These are phyloP conservation scores for Calycina marina DNA, from an alignment of 2,329 filamentous ascomycete genomes.

Conservation along the genomic window DNA sequence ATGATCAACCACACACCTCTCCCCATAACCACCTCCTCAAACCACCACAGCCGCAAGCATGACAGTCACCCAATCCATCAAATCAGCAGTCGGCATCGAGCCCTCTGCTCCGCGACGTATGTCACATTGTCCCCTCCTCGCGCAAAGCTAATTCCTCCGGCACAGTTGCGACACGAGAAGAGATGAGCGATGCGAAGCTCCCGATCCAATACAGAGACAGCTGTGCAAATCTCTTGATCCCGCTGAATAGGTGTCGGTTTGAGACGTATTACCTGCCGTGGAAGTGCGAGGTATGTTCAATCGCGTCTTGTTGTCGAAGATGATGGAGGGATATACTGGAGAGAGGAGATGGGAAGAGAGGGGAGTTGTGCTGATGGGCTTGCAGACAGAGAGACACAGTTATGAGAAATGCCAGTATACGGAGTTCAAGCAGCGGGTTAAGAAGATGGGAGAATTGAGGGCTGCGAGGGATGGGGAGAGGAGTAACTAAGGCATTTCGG, in stretches of 20 bases:
- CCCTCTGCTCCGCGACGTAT: slow-evolving; percentile 18
- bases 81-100: slow-evolving; percentile 31
- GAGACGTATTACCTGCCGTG: slow-evolving; percentile 90
- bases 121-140: slow-evolving; percentile 3
- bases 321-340: not conserved
- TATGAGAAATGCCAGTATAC: slow-evolving; percentile 99
- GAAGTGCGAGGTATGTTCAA: slow-evolving; percentile 76
- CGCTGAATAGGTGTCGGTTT: slow-evolving; percentile 85
- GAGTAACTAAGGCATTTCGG: slow-evolving; percentile 66
- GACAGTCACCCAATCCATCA: slow-evolving; percentile 32
- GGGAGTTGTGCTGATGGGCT: not conserved
- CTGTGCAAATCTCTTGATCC: slow-evolving; percentile 89
- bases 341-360: too few species aligned
- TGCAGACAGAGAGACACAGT: slow-evolving; percentile 84
- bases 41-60: too few species aligned
- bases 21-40: too few species aligned
- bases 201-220: slow-evolving; percentile 87
- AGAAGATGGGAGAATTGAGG: slow-evolving; percentile 95
- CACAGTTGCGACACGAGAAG: slow-evolving; percentile 66
- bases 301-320: not conserved
- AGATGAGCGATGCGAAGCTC: slow-evolving; percentile 83
- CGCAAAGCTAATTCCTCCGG: slow-evolving; percentile 5
- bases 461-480: slow-evolving; percentile 70
- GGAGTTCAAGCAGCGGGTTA: slow-evolving; percentile 96
- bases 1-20: too few species aligned